phyloP scores from a whole-genome alignment of 2,329 filamentous ascomycete species.

The Aureobasidium sp. region DNA sequence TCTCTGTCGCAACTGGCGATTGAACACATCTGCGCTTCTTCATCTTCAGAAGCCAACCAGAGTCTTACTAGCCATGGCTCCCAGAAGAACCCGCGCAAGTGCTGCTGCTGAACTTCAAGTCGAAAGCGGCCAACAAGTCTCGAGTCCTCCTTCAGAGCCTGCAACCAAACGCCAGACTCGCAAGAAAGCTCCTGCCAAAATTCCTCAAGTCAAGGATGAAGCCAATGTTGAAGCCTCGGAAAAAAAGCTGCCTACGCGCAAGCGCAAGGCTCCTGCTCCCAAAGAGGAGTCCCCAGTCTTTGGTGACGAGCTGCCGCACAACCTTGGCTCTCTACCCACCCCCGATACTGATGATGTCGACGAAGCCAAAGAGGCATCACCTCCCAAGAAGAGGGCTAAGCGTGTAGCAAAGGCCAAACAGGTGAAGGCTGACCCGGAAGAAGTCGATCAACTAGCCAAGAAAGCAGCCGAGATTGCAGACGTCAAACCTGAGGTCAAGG shows the following conservation, averaged over 20 bases:
- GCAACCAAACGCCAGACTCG: slow-evolving; percentile 21
- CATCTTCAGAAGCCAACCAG: background rate
- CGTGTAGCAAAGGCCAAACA: slow-evolving; percentile 9
- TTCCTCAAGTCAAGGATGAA: slow-evolving; percentile 19
- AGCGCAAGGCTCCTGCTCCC: slow-evolving; percentile 27
- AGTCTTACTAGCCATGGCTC: slow-evolving; percentile 9
- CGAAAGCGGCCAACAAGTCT: slow-evolving; percentile 30
- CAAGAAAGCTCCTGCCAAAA: background rate
- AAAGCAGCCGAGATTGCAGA: slow-evolving; percentile 14
- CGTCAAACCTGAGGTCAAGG: slow-evolving; percentile 11
- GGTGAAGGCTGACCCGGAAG: slow-evolving; percentile 16
- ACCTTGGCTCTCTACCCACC: slow-evolving; percentile 37
- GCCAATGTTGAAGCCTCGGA: background rate
- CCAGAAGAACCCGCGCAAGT: slow-evolving; percentile 15
- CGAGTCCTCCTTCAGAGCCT: slow-evolving; percentile 33
- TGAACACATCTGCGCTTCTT: background rate
- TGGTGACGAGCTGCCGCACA: slow-evolving; percentile 46
- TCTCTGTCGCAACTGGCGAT: slow-evolving; percentile 5
- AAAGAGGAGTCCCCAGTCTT: slow-evolving; percentile 20
- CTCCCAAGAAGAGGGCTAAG: slow-evolving; percentile 15
- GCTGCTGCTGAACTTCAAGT: slow-evolving; percentile 9
- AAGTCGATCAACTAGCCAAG: slow-evolving; percentile 13
- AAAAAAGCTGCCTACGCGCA: slow-evolving; percentile 21
- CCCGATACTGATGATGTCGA: slow-evolving; percentile 20
- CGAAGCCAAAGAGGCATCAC: slow-evolving; percentile 14